Percentiles rank a stretch among this genome's conserved stretches.
These are phyloP conservation scores for Leishmania guyanensis DNA, from an alignment of 208 protist species.

Conservation along the genomic window DNA sequence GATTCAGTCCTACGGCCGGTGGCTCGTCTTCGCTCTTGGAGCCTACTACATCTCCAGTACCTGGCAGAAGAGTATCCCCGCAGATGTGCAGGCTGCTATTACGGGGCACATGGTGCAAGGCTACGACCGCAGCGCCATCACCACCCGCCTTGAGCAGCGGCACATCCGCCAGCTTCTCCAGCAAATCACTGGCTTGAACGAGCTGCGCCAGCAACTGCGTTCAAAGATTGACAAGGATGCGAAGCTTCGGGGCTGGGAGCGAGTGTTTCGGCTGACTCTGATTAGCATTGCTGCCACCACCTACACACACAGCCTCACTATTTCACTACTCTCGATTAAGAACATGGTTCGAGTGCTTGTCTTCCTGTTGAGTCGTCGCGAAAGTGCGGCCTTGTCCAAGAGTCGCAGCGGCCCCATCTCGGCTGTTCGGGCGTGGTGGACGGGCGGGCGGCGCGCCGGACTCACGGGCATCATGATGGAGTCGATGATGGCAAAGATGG, in stretches of 20 bases:
- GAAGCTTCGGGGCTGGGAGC: constrained; percentile 46
- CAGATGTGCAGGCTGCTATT: constrained; percentile 67
- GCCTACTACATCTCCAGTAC: constrained; percentile 43
- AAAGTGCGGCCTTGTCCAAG: constrained; percentile 28
- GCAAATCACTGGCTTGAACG: constrained; percentile 39
- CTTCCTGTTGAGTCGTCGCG: constrained; percentile 62
- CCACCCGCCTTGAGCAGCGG: constrained; percentile 54
- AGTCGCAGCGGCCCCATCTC: constrained; percentile 31
- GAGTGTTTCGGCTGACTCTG: constrained; percentile 54
- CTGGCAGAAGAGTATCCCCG: constrained; percentile 34
- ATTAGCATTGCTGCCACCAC: constrained; percentile 56
- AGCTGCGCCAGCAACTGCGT: constrained; percentile 55
- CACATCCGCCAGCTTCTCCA: constrained; percentile 50
- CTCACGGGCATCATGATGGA: constrained; percentile 62
- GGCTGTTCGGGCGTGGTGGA: constrained; percentile 67
- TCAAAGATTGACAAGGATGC: constrained; percentile 38
- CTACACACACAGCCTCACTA: constrained; percentile 70
- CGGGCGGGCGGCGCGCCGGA: constrained; percentile 46
- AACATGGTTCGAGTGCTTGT: constrained; percentile 74
- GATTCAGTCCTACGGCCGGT: constrained; percentile 44
- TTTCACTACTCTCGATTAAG: constrained; percentile 65
- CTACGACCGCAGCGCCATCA: constrained; percentile 75
- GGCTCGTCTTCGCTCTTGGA: constrained; percentile 35
- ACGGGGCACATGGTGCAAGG: constrained; percentile 69
- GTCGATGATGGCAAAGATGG: constrained; percentile 41